Base-by-base conservation (phyloP, 805 yeast species). In the Cyberlindnera meyerae region DNA sequence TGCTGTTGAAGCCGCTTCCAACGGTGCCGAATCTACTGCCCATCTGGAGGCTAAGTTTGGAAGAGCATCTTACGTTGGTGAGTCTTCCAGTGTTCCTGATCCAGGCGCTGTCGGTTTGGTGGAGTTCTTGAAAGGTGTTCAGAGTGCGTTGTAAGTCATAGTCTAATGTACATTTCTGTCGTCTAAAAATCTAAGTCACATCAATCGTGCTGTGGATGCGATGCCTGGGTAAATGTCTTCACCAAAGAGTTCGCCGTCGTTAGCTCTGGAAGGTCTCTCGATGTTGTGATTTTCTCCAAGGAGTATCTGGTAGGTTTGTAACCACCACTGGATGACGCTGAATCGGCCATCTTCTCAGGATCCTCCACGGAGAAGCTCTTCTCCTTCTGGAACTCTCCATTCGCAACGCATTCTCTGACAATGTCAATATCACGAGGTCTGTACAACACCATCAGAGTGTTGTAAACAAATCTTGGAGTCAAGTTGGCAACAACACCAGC, bases 41-140 rank as follows among this genome's bases (percentile, higher is more conserved):
- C 65, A 75, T 25, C 63, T 84, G 46, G 80, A 76, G 46, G 97
- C 97, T 29, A 81, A 81, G 50, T 87, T 90, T 49, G 97, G 97
- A 21, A 76, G 97, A 54, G 96, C 97, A 13, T 82, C 95, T 5
- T 90, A 89, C 56, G 96, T 89, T 18, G 87, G 85, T 18, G 85
- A 83, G n/a, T 68, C 69, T 6, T 45, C 51, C 18, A 59, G 62
- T n/a, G 62, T 88, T 21, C 95, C 96, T 2, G 97, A 89, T 52
- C 96, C 97, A 5, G 97, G 97, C 46, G 96, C 97, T 3, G 76
- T 86, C 39, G 97, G 97, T 4, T 64, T 89, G 17, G 82, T 78
- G 24, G 84, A 60, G 39, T 66, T 65, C 52, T 47, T 67, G 39
- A 63, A 62, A 42, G 71, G 70, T 51, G 57, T 62, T 16, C 54